These are phyloP conservation scores for Fusarium zealandicum DNA, from an alignment of 2,329 filamentous ascomycete species.

Conservation along the genomic window DNA sequence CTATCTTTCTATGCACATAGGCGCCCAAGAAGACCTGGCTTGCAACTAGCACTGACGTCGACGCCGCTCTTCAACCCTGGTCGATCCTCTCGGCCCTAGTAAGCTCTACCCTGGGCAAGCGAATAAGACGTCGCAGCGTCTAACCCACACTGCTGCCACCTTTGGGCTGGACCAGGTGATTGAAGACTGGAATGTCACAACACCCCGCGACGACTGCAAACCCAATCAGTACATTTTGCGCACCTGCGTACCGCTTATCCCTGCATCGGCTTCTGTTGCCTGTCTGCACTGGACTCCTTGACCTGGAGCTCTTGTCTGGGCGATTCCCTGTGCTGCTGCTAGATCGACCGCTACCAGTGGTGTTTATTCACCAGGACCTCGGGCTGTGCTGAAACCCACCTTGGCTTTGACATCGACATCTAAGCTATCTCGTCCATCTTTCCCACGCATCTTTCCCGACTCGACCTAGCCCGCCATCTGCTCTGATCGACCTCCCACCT, in stretches of 20 bases:
- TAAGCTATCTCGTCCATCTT: background rate
- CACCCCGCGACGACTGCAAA: constrained; percentile 37
- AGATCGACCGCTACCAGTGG: constrained; percentile 7
- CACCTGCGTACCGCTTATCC: constrained; percentile 34
- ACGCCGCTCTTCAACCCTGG: constrained; percentile 36
- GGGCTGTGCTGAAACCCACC: constrained; percentile 11
- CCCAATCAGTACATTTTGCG: constrained; percentile 38
- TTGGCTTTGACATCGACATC: constrained; percentile 16
- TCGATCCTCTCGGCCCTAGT: constrained; percentile 43
- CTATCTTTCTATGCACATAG: constrained; percentile 1
- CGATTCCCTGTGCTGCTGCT: constrained; percentile 7
- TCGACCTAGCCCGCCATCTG: constrained; percentile 14
- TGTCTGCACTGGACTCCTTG: constrained; percentile 7
- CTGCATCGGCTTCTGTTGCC: constrained; percentile 25
- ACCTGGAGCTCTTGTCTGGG: constrained; percentile 13
- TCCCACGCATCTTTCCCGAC: background rate
- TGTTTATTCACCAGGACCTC: constrained; percentile 4
- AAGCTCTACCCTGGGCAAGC: constrained; percentile 39
- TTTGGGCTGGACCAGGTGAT: constrained; percentile 41
- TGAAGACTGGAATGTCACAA: constrained; percentile 43
- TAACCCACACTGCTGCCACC: constrained; percentile 41
- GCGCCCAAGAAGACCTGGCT: constrained; percentile 19
- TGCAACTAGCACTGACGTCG: constrained; percentile 39
- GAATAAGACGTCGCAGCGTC: constrained; percentile 47
- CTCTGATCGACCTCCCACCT: constrained; percentile 21